phyloP scores from a whole-genome alignment of 805 yeast species.

The Brettanomyces naardenensis region DNA sequence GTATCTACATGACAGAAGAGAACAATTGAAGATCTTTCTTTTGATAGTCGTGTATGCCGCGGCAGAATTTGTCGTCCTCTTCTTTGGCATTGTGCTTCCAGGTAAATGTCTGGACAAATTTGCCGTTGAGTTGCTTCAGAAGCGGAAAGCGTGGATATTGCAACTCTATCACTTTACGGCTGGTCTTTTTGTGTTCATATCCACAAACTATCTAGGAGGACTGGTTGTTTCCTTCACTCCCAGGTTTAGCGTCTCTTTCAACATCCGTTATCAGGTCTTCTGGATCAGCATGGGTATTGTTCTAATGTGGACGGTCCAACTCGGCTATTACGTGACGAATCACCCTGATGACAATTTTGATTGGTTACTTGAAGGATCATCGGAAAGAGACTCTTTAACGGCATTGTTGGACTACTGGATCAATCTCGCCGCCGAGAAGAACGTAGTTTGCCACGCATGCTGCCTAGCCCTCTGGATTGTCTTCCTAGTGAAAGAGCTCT shows the following conservation, averaged over 20 bases:
- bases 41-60: neutral
- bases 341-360: constrained; percentile 1
- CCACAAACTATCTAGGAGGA: constrained; percentile 2
- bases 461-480: constrained; percentile 1
- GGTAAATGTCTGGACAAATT: neutral
- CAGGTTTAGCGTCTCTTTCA: neutral
- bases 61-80: neutral
- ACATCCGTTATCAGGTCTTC: neutral
- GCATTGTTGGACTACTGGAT: neutral
- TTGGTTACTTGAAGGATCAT: neutral
- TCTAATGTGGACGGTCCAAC: neutral
- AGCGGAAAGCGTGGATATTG: neutral
- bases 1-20: neutral
- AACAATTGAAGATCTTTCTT: neutral
- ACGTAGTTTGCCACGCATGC: neutral
- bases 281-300: neutral
- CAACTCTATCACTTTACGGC: neutral
- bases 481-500: neutral
- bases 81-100: constrained; percentile 1
- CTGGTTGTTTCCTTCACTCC: neutral
- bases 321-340: neutral
- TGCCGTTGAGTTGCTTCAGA: neutral
- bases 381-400: neutral
- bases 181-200: neutral
- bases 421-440: neutral